Evolutionary conservation across 2,329 filamentous ascomycete genomes (phyloP).

Genomic region (Xylariaceae sp.): DNA sequence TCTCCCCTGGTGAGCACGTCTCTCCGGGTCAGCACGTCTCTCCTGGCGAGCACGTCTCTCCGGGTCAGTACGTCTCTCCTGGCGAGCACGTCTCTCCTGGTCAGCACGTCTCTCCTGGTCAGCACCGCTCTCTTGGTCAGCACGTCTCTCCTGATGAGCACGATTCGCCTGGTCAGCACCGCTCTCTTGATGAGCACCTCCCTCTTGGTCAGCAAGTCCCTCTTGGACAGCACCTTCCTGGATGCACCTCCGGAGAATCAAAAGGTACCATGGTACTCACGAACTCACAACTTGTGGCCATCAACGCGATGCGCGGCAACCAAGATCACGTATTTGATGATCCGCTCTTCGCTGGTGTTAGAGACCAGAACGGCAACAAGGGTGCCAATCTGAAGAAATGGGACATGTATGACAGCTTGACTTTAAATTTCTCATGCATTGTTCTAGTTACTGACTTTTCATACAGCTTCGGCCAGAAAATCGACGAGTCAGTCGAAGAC

Average conservation of each 20-base stretch:
- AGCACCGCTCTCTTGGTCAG: not conserved
- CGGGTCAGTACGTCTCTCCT: not conserved
- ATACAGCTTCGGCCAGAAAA: constrained; percentile 20
- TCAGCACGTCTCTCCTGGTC: not conserved
- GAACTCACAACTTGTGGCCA: not conserved
- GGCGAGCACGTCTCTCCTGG: not conserved
- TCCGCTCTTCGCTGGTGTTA: not conserved
- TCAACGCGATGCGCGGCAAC: not conserved
- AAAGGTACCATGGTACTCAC: not conserved
- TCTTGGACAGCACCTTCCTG: not conserved
- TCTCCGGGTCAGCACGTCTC: not conserved
- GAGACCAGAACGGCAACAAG: not conserved
- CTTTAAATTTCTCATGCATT: not conserved
- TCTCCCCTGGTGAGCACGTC: not conserved
- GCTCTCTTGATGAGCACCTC: not conserved
- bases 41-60: not conserved
- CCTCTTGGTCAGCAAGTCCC: no score
- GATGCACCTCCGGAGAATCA: not conserved
- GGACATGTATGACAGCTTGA: not conserved
- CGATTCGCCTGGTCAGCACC: no score
- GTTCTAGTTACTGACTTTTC: not conserved
- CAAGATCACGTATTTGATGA: not conserved
- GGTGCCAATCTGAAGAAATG: not conserved
- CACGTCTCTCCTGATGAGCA: not conserved
- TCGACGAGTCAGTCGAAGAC: constrained; percentile 18